These are phyloP conservation scores for Candida sp. DNA, from an alignment of 1,139 yeast species.

Conservation along the genomic window DNA sequence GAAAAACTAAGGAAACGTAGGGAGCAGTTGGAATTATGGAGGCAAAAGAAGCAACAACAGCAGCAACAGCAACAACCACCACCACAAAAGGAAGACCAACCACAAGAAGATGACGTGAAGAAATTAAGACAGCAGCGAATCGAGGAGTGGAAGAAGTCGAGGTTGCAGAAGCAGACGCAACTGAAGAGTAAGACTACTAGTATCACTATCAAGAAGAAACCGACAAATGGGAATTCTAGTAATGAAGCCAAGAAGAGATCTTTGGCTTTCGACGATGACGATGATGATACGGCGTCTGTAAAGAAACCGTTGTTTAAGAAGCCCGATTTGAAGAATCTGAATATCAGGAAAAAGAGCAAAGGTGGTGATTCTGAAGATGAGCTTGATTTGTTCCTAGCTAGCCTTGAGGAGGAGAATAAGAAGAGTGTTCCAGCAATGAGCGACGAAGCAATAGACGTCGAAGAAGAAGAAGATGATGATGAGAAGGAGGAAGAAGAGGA, in stretches of 20 bases:
- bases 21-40: constrained; percentile 47
- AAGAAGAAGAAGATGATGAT: not conserved
- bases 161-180: constrained; percentile 17
- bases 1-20: constrained; percentile 41
- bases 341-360: constrained; percentile 2
- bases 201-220: constrained; percentile 4
- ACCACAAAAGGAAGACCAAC: not conserved
- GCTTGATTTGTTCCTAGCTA: constrained; percentile 22
- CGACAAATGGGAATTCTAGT: not conserved
- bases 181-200: constrained; percentile 4
- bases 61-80: not conserved
- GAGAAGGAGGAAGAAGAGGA: constrained; percentile 8
- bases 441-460: not conserved
- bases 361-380: constrained; percentile 23
- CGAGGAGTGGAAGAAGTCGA: constrained; percentile 45
- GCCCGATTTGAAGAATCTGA: constrained; percentile 19
- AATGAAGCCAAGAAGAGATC: constrained; percentile 7
- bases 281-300: constrained; percentile 22
- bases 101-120: constrained; percentile 16
- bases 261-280: constrained; percentile 20
- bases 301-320: constrained; percentile 27
- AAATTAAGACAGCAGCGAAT: constrained; percentile 31
- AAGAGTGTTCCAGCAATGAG: not conserved
- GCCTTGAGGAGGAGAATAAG: constrained; percentile 5
- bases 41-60: constrained; percentile 37